Base-by-base conservation (phyloP, 495 filamentous ascomycete species). In the Xylaria acuta region DNA sequence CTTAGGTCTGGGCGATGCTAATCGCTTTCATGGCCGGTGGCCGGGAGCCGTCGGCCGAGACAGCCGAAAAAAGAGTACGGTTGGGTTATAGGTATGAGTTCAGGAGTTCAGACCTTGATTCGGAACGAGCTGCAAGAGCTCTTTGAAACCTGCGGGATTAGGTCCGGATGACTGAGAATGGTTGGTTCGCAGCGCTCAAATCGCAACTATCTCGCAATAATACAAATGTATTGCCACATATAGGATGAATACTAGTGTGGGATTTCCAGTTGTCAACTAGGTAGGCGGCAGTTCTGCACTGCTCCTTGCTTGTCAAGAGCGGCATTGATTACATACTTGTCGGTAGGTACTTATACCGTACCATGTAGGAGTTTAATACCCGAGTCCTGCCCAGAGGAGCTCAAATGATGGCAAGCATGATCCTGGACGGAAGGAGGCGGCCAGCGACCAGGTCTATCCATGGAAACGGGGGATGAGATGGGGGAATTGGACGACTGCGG, bases 371-470 rank as follows among this genome's bases (percentile, higher is more conserved):
- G 58, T n/a, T n/a, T n/a, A n/a, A n/a, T n/a, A n/a, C n/a, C n/a
- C n/a, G n/a, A n/a, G n/a, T 3, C 36, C 36, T 38, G 7, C 36
- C 3, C 56, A 36, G 18, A 38, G 20, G 22, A 38, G 58, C 14
- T 40, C 58, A 22, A 22, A 56, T 20, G n/a, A 54, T 43, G 65
- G 51, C 22, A 67, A 41, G 32, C 49, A 36, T 41, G 1, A 67
- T 56, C 34, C 47, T 12, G 36, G 49, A 5, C 6, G 30, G n/a
- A 41, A 34, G 32, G 45, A 53, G 47, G 43, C 12, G 18, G 43
- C 41, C 47, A 53, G 47, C 32, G 47, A 54, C 9, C 32, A 7
- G 45, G 30, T 36, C 14, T 25, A 54, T 41, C 43, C 47, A 14
- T 27, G 27, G 14, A 12, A 34, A 36, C 25, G 14, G 18, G 30